Conservation (phyloP, 805 yeast genomes). For the Torulaspora delbrueckii region DNA sequence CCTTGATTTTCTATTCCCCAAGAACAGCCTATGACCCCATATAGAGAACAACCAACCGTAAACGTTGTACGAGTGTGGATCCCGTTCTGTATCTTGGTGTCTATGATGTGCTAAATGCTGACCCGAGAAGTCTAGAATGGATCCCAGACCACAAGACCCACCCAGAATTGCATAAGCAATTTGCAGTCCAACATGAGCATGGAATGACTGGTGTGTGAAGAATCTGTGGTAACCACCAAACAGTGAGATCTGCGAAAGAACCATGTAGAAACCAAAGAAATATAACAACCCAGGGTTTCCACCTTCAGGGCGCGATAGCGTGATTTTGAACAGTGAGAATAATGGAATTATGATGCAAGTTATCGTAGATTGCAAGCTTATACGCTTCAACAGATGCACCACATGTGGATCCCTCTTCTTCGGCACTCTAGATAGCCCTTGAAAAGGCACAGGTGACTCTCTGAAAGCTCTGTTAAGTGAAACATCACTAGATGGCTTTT, state of each 20-base stretch:
- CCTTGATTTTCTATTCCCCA: slow-evolving; percentile 53
- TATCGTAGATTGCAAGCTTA: slow-evolving; percentile 22
- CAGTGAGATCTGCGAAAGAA: slow-evolving; percentile 19
- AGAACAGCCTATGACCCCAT: slow-evolving; percentile 79
- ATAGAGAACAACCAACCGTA: slow-evolving; percentile 79
- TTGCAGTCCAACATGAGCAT: slow-evolving; percentile 19
- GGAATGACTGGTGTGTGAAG: slow-evolving; percentile 25
- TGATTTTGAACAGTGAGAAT: slow-evolving; percentile 21
- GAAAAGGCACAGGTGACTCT: neutral
- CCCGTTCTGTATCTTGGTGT: slow-evolving; percentile 80
- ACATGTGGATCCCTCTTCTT: slow-evolving; percentile 24
- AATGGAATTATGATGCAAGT: slow-evolving; percentile 24
- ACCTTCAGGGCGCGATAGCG: slow-evolving; percentile 18
- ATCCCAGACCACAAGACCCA: slow-evolving; percentile 27
- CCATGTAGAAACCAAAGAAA: slow-evolving; percentile 17
- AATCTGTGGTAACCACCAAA: slow-evolving; percentile 29
- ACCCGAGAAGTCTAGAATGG: slow-evolving; percentile 23
- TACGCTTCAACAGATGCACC: slow-evolving; percentile 26
- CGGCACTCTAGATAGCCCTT: slow-evolving; percentile 1
- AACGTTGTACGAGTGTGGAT: slow-evolving; percentile 73
- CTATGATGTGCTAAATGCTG: slow-evolving; percentile 85
- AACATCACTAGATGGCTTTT: neutral
- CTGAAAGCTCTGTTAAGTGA: neutral
- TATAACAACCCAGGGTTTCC: slow-evolving; percentile 9
- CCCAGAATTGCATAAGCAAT: slow-evolving; percentile 22